Percentiles rank a stretch among this genome's conserved stretches.
phyloP scores from a whole-genome alignment of 352 stramenopile species.

The Phytophthora macrochlamydospora region DNA sequence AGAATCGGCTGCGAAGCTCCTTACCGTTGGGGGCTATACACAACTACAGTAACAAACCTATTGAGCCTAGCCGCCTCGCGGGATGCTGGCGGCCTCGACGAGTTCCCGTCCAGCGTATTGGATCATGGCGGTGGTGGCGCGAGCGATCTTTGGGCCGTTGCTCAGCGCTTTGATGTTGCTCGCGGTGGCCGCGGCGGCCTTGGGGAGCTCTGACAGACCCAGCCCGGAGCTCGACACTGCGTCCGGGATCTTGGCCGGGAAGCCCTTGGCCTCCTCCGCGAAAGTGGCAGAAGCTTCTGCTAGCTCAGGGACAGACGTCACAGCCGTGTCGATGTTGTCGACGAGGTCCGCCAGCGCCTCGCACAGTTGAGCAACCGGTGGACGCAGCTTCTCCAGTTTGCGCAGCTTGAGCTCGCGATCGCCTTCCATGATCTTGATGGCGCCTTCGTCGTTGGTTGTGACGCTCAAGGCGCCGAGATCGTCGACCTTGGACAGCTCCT shows the following conservation, averaged over 20 bases:
- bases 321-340: constrained; percentile 58
- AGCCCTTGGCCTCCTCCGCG: constrained; percentile 43
- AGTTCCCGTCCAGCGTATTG: constrained; percentile 53
- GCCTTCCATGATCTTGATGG: constrained; percentile 49
- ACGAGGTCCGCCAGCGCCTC: constrained; percentile 55
- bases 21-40: neutral
- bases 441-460: constrained; percentile 42
- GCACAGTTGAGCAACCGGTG: constrained; percentile 44
- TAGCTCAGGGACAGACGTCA: constrained; percentile 51
- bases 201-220: constrained; percentile 52
- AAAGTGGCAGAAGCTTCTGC: constrained; percentile 44
- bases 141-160: constrained; percentile 54
- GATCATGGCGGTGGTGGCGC: constrained; percentile 55
- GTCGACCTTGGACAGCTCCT: constrained; percentile 50
- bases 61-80: constrained; percentile 34
- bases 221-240: constrained; percentile 44
- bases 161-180: constrained; percentile 53
- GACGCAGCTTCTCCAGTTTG: constrained; percentile 50
- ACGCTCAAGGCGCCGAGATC: constrained; percentile 42
- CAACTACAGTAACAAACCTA: neutral
- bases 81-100: constrained; percentile 43
- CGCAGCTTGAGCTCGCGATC: constrained; percentile 53
- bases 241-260: constrained; percentile 48
- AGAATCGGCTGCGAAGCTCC: neutral
- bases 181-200: constrained; percentile 36